phyloP scores from a whole-genome alignment of 2,329 filamentous ascomycete species.

The Curvularia sp. region DNA sequence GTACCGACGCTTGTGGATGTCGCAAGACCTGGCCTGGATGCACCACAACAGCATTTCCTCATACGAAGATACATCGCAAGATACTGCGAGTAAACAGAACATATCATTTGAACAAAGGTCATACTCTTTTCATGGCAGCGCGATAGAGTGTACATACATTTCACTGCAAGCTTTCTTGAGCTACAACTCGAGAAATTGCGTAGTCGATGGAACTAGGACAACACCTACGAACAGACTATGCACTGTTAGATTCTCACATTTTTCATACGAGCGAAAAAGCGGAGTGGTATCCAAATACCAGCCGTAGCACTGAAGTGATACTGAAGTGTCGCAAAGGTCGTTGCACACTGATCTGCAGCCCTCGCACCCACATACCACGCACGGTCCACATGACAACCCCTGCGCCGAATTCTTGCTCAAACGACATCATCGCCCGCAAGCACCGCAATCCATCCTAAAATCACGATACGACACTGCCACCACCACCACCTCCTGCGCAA shows the following conservation, averaged over 20 bases:
- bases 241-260: neutral
- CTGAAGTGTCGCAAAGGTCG: neutral
- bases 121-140: neutral
- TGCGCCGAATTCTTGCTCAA: constrained; percentile 4
- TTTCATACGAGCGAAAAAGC: neutral
- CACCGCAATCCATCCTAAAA: neutral
- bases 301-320: neutral
- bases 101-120: neutral
- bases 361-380: neutral
- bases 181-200: neutral
- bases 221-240: neutral
- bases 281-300: neutral
- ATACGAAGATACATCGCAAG: neutral
- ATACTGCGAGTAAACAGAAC: neutral
- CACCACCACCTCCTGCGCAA: neutral
- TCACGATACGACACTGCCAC: neutral
- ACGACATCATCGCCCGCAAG: constrained; percentile 6
- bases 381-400: neutral
- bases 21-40: neutral
- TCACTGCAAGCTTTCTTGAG: neutral
- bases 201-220: neutral
- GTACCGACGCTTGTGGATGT: neutral
- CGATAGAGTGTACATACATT: neutral
- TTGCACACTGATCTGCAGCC: neutral
- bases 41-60: neutral